Evolutionary conservation across 2,329 filamentous ascomycete species (phyloP), one percentile per base, ranked within the genome.

Genomic region (Colletotrichum paranaense): DNA sequence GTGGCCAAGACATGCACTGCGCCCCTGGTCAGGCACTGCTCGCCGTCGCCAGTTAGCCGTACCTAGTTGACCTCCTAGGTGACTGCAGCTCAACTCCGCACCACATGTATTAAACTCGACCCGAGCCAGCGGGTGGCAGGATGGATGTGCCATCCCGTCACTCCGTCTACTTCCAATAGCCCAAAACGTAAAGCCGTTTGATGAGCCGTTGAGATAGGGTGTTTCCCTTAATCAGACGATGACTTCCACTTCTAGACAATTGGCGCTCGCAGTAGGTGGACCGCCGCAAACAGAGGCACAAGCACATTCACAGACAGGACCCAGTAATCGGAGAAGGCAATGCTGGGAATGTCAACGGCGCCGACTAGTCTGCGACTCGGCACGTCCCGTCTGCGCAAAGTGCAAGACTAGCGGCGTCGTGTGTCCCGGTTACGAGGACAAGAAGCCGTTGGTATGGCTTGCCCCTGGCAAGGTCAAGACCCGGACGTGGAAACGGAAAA

Each of bases 281-380:
- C 35, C 52, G 5, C 14, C 46, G 12, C 58, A 64, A 5, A 28
- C n/a, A 38, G 14, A 42, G 16, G 16, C 3, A 42, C 38, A 42
- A 8, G 7, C 14, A 42, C 38, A 19, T 19, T 5, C 38, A 19
- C 26, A 3, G 28, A 60, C 60, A 26, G 32, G 16, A 5, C 9
- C n/a, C 2, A 55, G 62, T 5, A 49, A 22, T 26, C 9, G 24
- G 6, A 62, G 62, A n/a, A 55, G 71, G 35, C 81, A 84, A 58
- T 86, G 84, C 74, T 86, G 83, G 84, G 84, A 85, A 73, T 85
- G 84, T 70, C 81, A 78, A 30, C 80, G 83, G 16, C 82, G 82
- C 2, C 75, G 79, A 19, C 71, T 84, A 7, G 82, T 83, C 22
- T 85, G 84, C 74, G 83, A 85, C 71, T 81, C 79, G 16, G 76